A percentile compares a stretch with the other conserved stretches of the same genome.
Evolutionary conservation across 2,329 filamentous ascomycete genomes (phyloP).

Genomic region (Aspergillus awamori): DNA sequence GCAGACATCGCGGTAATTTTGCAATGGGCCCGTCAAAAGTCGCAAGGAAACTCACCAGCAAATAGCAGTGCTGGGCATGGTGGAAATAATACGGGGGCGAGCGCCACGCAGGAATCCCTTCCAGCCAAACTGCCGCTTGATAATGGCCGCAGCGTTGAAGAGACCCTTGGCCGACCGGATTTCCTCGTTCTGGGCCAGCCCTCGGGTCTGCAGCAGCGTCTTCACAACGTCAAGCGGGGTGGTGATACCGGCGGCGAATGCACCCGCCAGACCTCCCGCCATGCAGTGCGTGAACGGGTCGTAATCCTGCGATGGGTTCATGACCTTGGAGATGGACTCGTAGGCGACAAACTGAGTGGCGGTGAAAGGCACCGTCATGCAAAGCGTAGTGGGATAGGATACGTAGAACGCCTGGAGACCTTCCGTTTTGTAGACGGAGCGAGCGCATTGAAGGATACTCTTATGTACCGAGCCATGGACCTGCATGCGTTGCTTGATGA

Average conservation of each 20-base stretch:
- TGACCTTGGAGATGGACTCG: constrained; percentile 89
- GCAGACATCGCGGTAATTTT: background rate
- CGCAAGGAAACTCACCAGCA: constrained; percentile 71
- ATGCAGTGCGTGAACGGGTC: constrained; percentile 93
- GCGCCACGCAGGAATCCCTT: constrained; percentile 91
- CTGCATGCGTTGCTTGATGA: constrained; percentile 99
- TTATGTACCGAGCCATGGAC: constrained; percentile 93
- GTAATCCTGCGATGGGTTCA: constrained; percentile 80
- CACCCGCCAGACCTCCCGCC: constrained; percentile 88
- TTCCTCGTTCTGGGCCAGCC: constrained; percentile 77
- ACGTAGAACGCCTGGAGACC: constrained; percentile 94
- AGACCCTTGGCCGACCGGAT: constrained; percentile 84
- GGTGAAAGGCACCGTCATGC: constrained; percentile 98
- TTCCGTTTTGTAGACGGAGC: constrained; percentile 82
- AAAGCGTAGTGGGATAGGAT: constrained; percentile 95
- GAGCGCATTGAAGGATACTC: constrained; percentile 83
- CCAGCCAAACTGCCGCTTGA: constrained; percentile 81
- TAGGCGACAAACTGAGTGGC: constrained; percentile 97
- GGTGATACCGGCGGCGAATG: constrained; percentile 88
- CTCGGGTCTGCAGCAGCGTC: constrained; percentile 92
- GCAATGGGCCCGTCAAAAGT: background rate
- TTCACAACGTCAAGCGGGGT: constrained; percentile 98
- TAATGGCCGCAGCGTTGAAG: constrained; percentile 74
- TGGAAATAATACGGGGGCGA: constrained; percentile 86
- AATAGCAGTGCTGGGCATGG: constrained; percentile 99